phyloP scores from a whole-genome alignment of 192 early-diverging fungal genomes.

The Entrophospora sp. region DNA sequence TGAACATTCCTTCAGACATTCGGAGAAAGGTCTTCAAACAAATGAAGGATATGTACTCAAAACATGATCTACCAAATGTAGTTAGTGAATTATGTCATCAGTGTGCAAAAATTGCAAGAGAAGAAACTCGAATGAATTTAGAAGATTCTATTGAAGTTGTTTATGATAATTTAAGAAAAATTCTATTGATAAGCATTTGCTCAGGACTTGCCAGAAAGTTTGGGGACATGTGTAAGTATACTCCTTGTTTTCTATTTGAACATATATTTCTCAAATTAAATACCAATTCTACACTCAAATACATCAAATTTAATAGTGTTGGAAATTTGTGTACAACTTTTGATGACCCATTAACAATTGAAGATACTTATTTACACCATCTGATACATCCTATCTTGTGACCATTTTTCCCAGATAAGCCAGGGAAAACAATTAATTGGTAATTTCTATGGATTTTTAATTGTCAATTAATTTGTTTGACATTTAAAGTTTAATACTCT shows the following conservation, averaged over 20 bases:
- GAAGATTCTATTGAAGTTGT: background rate
- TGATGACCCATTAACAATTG: background rate
- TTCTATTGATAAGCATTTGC: background rate
- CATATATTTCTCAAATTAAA: constrained; percentile 7
- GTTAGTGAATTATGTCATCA: background rate
- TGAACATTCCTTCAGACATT: background rate
- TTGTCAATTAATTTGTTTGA: background rate
- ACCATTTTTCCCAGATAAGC: background rate
- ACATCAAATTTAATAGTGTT: background rate
- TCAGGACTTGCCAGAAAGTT: background rate
- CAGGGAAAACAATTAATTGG: background rate
- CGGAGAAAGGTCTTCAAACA: background rate
- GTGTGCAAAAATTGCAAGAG: background rate
- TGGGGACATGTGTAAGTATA: background rate
- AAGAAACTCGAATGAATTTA: background rate
- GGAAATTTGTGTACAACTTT: constrained; percentile 4
- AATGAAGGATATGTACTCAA: background rate
- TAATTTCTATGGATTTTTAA: background rate
- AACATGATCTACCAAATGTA: background rate
- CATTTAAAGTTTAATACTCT: background rate
- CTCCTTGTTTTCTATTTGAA: too few relatives aligned
- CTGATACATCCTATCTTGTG: constrained; percentile 4
- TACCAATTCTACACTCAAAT: background rate
- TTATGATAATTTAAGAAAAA: background rate
- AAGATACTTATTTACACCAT: background rate